Percentiles rank a stretch among this genome's conserved stretches.
These are phyloP conservation scores for Septoria linicola DNA, from an alignment of 2,329 filamentous ascomycete species.

Conservation along the genomic window DNA sequence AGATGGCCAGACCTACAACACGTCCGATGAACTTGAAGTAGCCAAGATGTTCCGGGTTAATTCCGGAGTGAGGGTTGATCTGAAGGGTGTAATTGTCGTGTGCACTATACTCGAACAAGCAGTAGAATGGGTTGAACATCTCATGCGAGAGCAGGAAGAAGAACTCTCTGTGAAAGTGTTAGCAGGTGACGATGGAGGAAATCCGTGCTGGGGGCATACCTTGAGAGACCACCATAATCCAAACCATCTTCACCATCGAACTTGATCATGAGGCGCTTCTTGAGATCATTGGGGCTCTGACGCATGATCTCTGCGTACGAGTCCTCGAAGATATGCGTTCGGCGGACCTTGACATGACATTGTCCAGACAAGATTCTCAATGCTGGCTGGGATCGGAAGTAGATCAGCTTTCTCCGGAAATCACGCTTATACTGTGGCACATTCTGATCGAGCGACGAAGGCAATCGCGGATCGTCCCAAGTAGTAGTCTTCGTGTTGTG, in stretches of 20 bases:
- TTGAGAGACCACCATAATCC: conserved; percentile 94
- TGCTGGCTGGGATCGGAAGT: conserved; percentile 97
- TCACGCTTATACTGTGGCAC: conserved; percentile 99
- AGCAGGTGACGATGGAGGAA: conserved; percentile 24
- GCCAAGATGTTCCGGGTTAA: conserved; percentile 98
- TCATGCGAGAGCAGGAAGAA: conserved; percentile 99
- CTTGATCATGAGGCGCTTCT: conserved; percentile 99
- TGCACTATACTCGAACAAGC: conserved; percentile 97
- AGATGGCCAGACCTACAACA: conserved; percentile 94
- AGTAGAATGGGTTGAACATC: conserved; percentile 99
- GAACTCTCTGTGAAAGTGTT: conserved; percentile 69
- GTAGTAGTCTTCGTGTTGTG: conserved; percentile 99
- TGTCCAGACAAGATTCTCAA: conserved; percentile 93
- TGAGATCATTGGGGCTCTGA: conserved; percentile 90
- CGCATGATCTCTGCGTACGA: conserved; percentile 98
- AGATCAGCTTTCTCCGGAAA: conserved; percentile 95
- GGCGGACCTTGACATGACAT: conserved; percentile 95
- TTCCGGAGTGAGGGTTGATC: conserved; percentile 98
- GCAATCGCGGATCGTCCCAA: conserved; percentile 94
- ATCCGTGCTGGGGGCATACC: conserved; percentile 45
- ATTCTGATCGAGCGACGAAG: conserved; percentile 94
- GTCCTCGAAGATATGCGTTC: conserved; percentile 97
- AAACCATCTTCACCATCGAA: conserved; percentile 98
- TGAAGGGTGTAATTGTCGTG: conserved; percentile 99
- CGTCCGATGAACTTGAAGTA: conserved; percentile 99